Base-by-base conservation (phyloP, 225 moss, liverwort and hornwort genomes). In the Pseudisothecium myosuroides region DNA sequence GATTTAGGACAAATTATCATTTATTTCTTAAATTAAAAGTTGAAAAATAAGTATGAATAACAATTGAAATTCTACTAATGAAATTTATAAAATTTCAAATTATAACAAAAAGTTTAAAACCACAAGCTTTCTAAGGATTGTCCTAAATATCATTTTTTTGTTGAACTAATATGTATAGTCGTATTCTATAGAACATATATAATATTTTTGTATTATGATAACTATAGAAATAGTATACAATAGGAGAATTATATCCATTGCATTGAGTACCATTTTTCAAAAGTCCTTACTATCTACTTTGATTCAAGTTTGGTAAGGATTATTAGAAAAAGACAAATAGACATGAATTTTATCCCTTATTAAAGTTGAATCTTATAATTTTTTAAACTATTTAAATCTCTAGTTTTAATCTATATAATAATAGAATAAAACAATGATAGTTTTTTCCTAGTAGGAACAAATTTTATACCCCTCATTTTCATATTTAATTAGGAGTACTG, bases 331-430 rank as follows among this genome's bases (percentile, higher is more conserved):
- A 32, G 49, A 75, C 2, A 47, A 17, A 47, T 29, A 47, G 8
- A 18, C 29, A 74, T 18, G 47, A 47, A 74, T 74, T 47, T 2
- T 18, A 47, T 45, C 4, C 7, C 1, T 32, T 20, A 49, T 12
- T 49, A 4, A 32, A 49, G 12, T 75, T 32, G 15, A 32, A 75
- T 11, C 28, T 45, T 28, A 29, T 14, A 6, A 28, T 43, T 21
- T 41, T 1, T 3, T 10, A 29, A 31, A 47, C 0, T 17, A 6
- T 31, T 22, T 31, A 18, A 49, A 49, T 49, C 0, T 4, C 12
- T 20, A 2, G 1, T 20, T 19, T 20, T 12, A 32, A 1, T 49
- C 20, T 49, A 7, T 31, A 74, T 28, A 43, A 17, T 26, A 9
- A 72, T 47, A 74, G 18, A 74, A 74, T 17, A 43, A 47, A 74